phyloP scores from a whole-genome alignment of 495 filamentous ascomycete genomes.

The Tuber melanosporum region DNA sequence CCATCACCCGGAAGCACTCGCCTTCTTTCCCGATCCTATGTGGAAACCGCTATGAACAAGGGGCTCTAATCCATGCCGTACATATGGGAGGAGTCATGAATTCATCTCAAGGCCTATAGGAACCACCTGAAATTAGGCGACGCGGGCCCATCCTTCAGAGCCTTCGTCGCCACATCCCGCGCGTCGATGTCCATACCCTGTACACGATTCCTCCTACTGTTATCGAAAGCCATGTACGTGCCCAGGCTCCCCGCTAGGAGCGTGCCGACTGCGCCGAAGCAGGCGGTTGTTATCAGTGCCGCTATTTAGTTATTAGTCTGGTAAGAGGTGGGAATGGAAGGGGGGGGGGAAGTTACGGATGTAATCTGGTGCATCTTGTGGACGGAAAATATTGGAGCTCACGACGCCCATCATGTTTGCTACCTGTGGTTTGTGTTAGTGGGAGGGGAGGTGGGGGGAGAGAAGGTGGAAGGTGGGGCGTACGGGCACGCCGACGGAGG shows the following conservation, averaged over 20 bases:
- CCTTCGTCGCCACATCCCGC: constrained; percentile 61
- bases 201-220: constrained; percentile 55
- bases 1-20: neutral
- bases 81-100: neutral
- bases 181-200: constrained; percentile 58
- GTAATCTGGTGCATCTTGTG: constrained; percentile 65
- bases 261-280: constrained; percentile 61
- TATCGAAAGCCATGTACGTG: constrained; percentile 65
- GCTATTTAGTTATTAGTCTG: constrained; percentile 34
- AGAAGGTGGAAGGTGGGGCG: neutral
- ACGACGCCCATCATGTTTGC: constrained; percentile 80
- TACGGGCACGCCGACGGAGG: constrained; percentile 65
- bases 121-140: constrained; percentile 68
- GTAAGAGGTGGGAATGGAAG: neutral
- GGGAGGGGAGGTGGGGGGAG: neutral
- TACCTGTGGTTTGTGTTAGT: constrained; percentile 15
- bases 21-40: neutral
- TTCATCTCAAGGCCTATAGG: constrained; percentile 39
- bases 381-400: constrained; percentile 65
- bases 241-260: constrained; percentile 55
- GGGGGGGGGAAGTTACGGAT: constrained; percentile 43
- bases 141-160: constrained; percentile 60
- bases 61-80: neutral
- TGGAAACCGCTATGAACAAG: neutral
- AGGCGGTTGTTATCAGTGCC: constrained; percentile 64